These are phyloP conservation scores for Eragrostis nindensis DNA, from an alignment of 176 grass and related monocot genomes.

Conservation along the genomic window DNA sequence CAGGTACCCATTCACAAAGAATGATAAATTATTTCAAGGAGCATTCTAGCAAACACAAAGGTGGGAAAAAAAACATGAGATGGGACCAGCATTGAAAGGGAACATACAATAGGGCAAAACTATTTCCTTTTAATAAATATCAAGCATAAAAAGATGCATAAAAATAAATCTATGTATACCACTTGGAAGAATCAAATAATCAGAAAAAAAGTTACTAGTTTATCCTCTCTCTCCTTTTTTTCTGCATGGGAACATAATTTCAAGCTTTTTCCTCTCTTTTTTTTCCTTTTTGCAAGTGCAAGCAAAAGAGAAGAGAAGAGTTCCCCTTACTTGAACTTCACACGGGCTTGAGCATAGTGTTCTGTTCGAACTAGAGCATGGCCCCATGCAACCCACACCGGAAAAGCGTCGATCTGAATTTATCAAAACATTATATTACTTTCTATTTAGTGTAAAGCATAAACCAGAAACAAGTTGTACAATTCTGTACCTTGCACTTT, in stretches of 20 bases:
- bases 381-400: constrained; percentile 96
- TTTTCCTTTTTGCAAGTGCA: constrained; percentile 4
- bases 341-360: constrained; percentile 96
- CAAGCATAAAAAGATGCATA: not conserved
- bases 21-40: not conserved
- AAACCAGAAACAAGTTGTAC: constrained; percentile 31
- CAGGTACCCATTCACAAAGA: not conserved
- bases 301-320: constrained; percentile 27
- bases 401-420: constrained; percentile 86
- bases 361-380: constrained; percentile 97
- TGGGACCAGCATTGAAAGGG: not conserved
- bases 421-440: constrained; percentile 32
- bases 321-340: constrained; percentile 92
- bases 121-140: constrained; percentile 8
- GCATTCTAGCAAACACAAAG: not conserved
- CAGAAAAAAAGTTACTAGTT: constrained; percentile 14
- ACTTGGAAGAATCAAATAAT: constrained; percentile 34
- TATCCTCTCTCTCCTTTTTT: not conserved
- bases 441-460: constrained; percentile 16
- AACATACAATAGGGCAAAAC: constrained; percentile 9
- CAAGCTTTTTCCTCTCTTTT: not conserved
- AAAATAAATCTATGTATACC: not conserved
- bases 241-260: constrained; percentile 31
- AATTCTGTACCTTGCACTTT: constrained; percentile 90
- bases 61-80: not conserved